A percentile compares a stretch with the other conserved stretches of the same genome.
phyloP scores from a whole-genome alignment of 116 monocot species.

The Iris pallida region DNA sequence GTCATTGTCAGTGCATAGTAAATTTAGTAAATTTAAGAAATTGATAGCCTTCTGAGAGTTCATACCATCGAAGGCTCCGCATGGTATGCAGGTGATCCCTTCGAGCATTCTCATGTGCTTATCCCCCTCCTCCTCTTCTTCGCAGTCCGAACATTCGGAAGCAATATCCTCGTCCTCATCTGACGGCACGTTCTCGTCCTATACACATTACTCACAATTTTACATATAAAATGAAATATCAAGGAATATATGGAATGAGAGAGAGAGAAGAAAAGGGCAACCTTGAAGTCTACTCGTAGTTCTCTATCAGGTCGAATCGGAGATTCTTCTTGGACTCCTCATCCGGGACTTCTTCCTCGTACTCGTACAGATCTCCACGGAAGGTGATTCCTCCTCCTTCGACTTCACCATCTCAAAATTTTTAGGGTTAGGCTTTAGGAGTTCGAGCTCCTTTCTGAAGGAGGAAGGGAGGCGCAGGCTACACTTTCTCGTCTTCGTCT shows the following conservation, averaged over 20 bases:
- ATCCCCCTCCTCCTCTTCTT: conserved; percentile 17
- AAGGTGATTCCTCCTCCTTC: background rate
- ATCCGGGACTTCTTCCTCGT: conserved; percentile 60
- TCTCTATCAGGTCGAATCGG: conserved; percentile 76
- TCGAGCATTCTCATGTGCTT: conserved; percentile 75
- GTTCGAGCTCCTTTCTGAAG: conserved; percentile 47
- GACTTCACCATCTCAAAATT: conserved; percentile 16
- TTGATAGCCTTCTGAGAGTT: background rate
- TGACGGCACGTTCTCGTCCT: conserved; percentile 26
- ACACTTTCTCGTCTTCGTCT: background rate
- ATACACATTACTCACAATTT: background rate
- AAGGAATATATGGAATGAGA: too few species aligned
- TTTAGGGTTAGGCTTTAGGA: conserved; percentile 12
- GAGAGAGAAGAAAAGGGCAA: conserved; percentile 6
- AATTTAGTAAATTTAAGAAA: too few species aligned
- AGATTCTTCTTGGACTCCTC: conserved; percentile 88
- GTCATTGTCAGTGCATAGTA: too few species aligned
- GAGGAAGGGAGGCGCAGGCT: conserved; percentile 66
- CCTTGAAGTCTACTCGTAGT: conserved; percentile 89
- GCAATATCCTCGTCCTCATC: conserved; percentile 65
- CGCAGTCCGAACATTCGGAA: conserved; percentile 43
- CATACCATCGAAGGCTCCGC: conserved; percentile 67
- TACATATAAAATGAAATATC: background rate
- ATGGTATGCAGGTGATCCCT: conserved; percentile 68
- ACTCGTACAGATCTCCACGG: conserved; percentile 58